Evolutionary conservation across 805 yeast genomes (phyloP).

Genomic region (Kazachstania bromeliacearum): DNA sequence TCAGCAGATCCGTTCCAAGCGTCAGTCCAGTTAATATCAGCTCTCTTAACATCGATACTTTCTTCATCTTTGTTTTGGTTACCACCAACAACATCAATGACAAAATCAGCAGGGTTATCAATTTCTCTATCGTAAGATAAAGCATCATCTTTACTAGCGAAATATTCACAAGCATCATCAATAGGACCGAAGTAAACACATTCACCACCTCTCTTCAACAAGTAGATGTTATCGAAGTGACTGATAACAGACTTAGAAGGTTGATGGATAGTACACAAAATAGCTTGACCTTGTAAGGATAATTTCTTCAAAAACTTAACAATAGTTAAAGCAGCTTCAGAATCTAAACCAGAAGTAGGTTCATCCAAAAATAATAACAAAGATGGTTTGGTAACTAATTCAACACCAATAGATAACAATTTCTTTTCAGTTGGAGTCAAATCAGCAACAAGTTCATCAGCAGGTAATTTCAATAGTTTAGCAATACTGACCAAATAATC

Average conservation of each 20-base stretch:
- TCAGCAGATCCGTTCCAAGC: conserved; percentile 19
- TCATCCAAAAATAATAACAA: conserved; percentile 48
- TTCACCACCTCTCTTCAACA: conserved; percentile 61
- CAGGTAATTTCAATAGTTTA: conserved; percentile 35
- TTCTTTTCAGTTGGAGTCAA: conserved; percentile 48
- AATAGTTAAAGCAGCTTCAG: conserved; percentile 53
- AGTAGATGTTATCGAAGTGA: conserved; percentile 49
- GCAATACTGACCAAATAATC: conserved; percentile 30
- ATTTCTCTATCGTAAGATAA: conserved; percentile 38
- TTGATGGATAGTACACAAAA: conserved; percentile 57
- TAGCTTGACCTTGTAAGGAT: conserved; percentile 47
- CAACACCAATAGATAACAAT: conserved; percentile 46
- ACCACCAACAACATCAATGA: conserved; percentile 56
- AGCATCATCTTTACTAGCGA: conserved; percentile 51
- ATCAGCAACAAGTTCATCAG: conserved; percentile 39
- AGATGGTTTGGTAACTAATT: conserved; percentile 46
- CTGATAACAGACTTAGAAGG: conserved; percentile 53
- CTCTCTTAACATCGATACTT: background rate
- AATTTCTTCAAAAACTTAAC: conserved; percentile 40
- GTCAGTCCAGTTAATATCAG: conserved; percentile 11
- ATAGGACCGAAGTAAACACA: conserved; percentile 69
- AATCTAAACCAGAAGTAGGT: conserved; percentile 52
- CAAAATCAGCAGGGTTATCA: conserved; percentile 72
- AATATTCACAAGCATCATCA: conserved; percentile 43
- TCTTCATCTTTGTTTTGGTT: conserved; percentile 38